Conservation (phyloP, 2,329 filamentous ascomycete genomes). For the Fusarium sp. region DNA sequence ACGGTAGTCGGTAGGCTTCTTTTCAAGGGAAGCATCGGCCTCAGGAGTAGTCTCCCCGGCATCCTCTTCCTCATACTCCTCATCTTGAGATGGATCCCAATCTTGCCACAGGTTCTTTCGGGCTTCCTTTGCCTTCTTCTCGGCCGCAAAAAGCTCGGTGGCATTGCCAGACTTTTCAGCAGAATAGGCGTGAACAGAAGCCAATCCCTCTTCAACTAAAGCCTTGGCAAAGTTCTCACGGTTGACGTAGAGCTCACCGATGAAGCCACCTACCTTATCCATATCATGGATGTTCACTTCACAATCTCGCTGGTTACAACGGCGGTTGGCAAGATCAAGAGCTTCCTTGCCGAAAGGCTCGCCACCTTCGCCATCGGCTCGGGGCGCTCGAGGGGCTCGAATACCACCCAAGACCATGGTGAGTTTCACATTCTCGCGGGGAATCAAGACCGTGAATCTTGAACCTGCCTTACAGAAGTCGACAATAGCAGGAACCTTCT, state of each 20-base stretch:
- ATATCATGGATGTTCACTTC: slow-evolving; percentile 95
- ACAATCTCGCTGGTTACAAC: slow-evolving; percentile 93
- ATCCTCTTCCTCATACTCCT: slow-evolving; percentile 66
- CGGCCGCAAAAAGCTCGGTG: slow-evolving; percentile 86
- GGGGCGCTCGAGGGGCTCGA: slow-evolving; percentile 86
- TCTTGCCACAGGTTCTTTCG: slow-evolving; percentile 92
- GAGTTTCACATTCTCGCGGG: slow-evolving; percentile 92
- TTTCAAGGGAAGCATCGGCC: slow-evolving; percentile 66
- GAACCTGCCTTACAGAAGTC: slow-evolving; percentile 99
- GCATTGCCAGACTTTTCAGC: slow-evolving; percentile 95
- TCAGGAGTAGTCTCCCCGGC: slow-evolving; percentile 64
- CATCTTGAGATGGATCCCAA: slow-evolving; percentile 91
- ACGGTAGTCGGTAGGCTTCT: slow-evolving; percentile 85
- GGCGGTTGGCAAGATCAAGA: slow-evolving; percentile 87
- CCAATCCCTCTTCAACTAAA: slow-evolving; percentile 92
- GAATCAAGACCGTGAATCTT: slow-evolving; percentile 90
- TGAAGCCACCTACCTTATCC: slow-evolving; percentile 98
- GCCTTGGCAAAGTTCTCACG: slow-evolving; percentile 95
- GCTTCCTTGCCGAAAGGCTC: slow-evolving; percentile 97
- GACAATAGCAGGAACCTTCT: slow-evolving; percentile 91
- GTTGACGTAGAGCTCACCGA: slow-evolving; percentile 92
- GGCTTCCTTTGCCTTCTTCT: slow-evolving; percentile 88
- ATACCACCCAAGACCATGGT: slow-evolving; percentile 96
- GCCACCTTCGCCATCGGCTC: slow-evolving; percentile 78
- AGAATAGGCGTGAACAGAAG: slow-evolving; percentile 92